Evolutionary conservation across 73 alveolate genomes (phyloP), one percentile per base, ranked within the genome.

Genomic region (Paramecium caudatum): DNA sequence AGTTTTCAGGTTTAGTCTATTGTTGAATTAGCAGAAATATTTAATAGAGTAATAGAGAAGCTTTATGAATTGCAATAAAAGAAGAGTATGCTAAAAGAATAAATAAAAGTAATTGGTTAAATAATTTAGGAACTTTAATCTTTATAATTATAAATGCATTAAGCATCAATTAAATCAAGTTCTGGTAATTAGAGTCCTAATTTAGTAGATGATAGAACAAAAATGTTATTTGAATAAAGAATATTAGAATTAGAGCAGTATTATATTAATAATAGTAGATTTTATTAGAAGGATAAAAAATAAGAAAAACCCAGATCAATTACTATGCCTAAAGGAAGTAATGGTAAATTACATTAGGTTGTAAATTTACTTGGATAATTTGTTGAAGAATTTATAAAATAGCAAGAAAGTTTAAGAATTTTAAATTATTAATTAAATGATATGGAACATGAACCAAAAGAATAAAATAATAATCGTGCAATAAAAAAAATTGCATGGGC

Each of bases 161-260:
- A 25, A 12, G 13, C 17, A n/a, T 33, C 50, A 30, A 55, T 8
- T 55, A 55, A 55, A 55, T 55, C 41, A 1, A 55, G 13, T 55
- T 55, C 46, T 0, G 30, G 37, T 49, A 10, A 49, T 49, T 49
- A 49, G 8, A 17, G 43, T 23, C 46, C 80, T 7, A 55, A 55
- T 55, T 12, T 55, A 43, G 30, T 41, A 13, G 69, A 74, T 39
- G 62, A 41, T 74, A 39, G 33, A 41, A 27, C 88, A 4, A 74
- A 74, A 21, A 12, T 27, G 13, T 6, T 74, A 3, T 74, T 74
- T 74, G 88, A 74, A 74, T 74, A 74, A 74, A 74, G 88, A 41
- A 74, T 74, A 8, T 45, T 74, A 45, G 88, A 74, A 39, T 74
- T 74, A 45, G 69, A 74, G 43, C 32, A 74, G 68, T 74, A 41